Evolutionary conservation across 2,329 filamentous ascomycete genomes (phyloP), one percentile per base, ranked within the genome.

Genomic region (Fusarium succisae): DNA sequence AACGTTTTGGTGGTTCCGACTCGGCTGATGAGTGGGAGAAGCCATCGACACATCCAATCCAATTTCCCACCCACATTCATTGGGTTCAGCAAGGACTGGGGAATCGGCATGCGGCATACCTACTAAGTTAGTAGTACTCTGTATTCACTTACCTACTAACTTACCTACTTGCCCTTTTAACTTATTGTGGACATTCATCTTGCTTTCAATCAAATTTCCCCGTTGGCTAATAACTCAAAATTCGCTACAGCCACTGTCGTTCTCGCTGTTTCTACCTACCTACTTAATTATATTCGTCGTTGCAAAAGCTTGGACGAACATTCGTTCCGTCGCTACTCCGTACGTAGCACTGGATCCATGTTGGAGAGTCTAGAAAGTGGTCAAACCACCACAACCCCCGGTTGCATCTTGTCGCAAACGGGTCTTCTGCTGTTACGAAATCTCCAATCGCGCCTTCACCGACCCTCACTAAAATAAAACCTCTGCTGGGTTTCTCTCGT

Each of bases 1-100:
- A 69, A 66, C 64, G 75, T 73, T 75, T 24, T 68, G 75, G 66
- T 78, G 73, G 76, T 63, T 61, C 68, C 69, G 63, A 69, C 71
- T 76, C 73, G 72, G 76, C 72, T 70, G 66, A 72, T 64, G 53
- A 51, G 61, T 70, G 60, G 67, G 63, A 78, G 74, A 76, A 71
- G 72, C 74, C 77, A 78, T 78, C 73, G 66, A 78, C 74, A 73
- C 30, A 51, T 35, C 71, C 69, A 78, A 78, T 78, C 71, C 69
- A 78, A 78, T 78, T 76, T 78, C 76, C 76, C 73, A 54, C 62
- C 66, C 60, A 70, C 72, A 73, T 74, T 74, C 55, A 63, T 65
- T 68, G 74, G 66, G 64, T 75, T 67, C 65, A 75, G 65, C 63
- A 66, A 58, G 57, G 75, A 66, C 72, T 55, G 63, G 70, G 51